Base-by-base conservation (phyloP, 371 early-diverging fungal genomes). In the Neoconidiobolus thromboides region DNA sequence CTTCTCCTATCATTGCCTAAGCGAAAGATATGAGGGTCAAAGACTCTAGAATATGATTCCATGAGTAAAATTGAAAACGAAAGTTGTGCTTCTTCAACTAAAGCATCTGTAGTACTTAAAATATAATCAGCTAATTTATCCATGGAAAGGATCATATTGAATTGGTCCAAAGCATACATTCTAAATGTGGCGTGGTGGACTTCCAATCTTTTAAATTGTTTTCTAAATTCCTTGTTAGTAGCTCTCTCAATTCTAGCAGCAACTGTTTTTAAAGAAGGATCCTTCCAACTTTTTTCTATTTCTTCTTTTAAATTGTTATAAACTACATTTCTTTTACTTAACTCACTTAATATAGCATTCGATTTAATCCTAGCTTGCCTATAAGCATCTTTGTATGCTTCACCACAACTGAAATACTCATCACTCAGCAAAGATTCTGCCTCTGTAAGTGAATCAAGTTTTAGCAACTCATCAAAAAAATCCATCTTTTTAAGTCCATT, bases 81-180 rank as follows among this genome's bases (percentile, higher is more conserved):
- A 15, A 43, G 40, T 63, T 85, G 83, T 2, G 80, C 86, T 62
- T 85, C 85, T 48, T 78, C 77, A 74, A 85, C 79, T 62, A 85
- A 62, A 15, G 81, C 74, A 40, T 79, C 82, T 38, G 83, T 65
- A 43, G 79, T 80, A 53, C 75, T 73, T 0, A 79, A 65, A 6
- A 73, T 72, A 12, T 78, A 72, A 3, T 63, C 65, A 0, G 77
- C 79, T 12, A 80, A 72, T 36, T 80, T 77, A 1, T 69, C 59
- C 48, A 69, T 68, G 46, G 66, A 63, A 67, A 63, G 69, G 9
- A 57, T 2, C 14, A 6, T 10, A 38, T 51, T 38, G 26, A 51
- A 9, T 38, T 51, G 52, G 52, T 51, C n/a, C 26, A 41, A 3
- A 9, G 58, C 39, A 40, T 44, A 57, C 4, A 38, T 14, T 3